phyloP scores from a whole-genome alignment of 2,329 filamentous ascomycete species.

The Talaromyces sp. region DNA sequence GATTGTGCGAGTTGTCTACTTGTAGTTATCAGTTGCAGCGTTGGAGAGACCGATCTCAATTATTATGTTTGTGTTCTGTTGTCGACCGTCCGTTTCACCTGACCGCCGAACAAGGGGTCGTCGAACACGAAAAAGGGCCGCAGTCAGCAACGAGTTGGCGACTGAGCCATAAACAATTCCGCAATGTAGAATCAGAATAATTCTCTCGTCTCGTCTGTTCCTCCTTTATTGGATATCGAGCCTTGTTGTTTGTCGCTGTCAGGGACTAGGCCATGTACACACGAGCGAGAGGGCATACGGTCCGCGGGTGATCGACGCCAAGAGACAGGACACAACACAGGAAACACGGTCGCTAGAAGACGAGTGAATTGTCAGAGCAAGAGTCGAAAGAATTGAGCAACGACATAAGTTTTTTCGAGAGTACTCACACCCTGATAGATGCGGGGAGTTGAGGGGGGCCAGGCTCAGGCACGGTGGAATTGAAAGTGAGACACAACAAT shows the following conservation, averaged over 20 bases:
- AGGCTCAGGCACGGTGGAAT: slow-evolving; percentile 22
- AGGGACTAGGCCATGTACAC: slow-evolving; percentile 17
- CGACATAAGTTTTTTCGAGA: background rate
- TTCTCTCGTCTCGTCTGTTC: background rate
- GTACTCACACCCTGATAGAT: slow-evolving; percentile 1
- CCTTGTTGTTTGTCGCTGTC: background rate
- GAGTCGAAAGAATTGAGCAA: background rate
- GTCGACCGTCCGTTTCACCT: slow-evolving; percentile 10
- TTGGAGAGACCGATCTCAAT: background rate
- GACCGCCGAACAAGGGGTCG: slow-evolving; percentile 18
- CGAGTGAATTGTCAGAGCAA: slow-evolving; percentile 1
- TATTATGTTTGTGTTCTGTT: slow-evolving; percentile 8
- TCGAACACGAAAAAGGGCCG: slow-evolving; percentile 10
- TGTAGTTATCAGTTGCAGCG: too few species aligned
- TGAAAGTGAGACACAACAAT: slow-evolving; percentile 32
- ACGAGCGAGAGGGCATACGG: slow-evolving; percentile 5
- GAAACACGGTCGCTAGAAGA: background rate
- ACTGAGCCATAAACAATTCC: slow-evolving; percentile 15
- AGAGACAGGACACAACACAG: slow-evolving; percentile 17
- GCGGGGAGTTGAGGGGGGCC: slow-evolving; percentile 16
- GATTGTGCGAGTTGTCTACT: slow-evolving; percentile 17
- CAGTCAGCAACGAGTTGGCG: slow-evolving; percentile 5
- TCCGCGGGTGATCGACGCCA: slow-evolving; percentile 19
- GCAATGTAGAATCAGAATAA: background rate
- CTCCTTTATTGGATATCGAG: background rate